phyloP scores from a whole-genome alignment of 371 early-diverging fungal genomes.

The Dinochytrium kinnereticum region DNA sequence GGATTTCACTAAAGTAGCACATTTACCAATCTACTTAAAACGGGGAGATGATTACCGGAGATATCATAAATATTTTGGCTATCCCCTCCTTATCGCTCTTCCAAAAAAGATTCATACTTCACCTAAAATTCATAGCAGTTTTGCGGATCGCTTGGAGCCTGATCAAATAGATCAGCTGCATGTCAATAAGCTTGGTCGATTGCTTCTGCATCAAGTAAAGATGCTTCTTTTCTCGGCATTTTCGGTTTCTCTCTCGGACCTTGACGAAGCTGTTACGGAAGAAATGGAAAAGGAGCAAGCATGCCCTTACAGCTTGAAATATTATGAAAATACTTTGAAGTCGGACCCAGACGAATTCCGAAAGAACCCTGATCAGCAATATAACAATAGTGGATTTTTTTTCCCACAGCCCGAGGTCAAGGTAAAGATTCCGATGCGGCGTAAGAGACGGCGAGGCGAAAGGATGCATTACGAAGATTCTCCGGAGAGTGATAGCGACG shows the following conservation, averaged over 20 bases:
- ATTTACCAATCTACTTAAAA: constrained; percentile 32
- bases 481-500: neutral
- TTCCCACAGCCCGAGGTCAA: neutral
- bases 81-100: constrained; percentile 40
- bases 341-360: neutral
- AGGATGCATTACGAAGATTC: neutral
- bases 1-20: constrained; percentile 5
- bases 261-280: neutral
- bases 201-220: constrained; percentile 27
- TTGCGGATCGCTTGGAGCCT: neutral
- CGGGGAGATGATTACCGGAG: neutral
- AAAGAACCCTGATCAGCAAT: neutral
- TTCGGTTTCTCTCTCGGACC: neutral
- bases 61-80: constrained; percentile 35
- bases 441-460: neutral
- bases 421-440: neutral
- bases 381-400: neutral
- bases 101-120: constrained; percentile 31
- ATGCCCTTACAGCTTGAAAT: constrained; percentile 11
- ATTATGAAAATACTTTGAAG: too few relatives aligned
- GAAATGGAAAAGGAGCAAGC: neutral
- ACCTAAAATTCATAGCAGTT: neutral
- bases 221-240: neutral
- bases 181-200: constrained; percentile 1
- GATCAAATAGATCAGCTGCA: neutral